Conservation (phyloP, 2,329 filamentous ascomycete genomes). For the Fusarium sp. region DNA sequence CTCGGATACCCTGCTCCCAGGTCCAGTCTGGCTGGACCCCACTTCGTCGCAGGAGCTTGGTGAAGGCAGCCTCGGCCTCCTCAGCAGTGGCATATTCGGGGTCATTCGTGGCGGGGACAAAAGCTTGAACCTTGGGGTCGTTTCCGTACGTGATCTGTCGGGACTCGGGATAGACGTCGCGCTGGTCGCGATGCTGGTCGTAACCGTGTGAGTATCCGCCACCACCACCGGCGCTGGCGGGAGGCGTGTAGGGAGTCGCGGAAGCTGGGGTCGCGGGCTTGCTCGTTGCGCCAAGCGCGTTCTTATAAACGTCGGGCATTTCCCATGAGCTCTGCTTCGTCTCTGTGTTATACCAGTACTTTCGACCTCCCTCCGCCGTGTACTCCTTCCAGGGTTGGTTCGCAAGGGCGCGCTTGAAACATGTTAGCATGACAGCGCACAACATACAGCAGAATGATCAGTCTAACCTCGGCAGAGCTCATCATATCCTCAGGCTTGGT, state of each 20-base stretch:
- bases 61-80: slow-evolving; percentile 93
- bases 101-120: slow-evolving; percentile 74
- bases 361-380: slow-evolving; percentile 84
- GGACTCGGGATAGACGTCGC: slow-evolving; percentile 61
- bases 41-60: slow-evolving; percentile 86
- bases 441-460: not conserved
- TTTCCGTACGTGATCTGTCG: slow-evolving; percentile 69
- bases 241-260: slow-evolving; percentile 57
- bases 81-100: slow-evolving; percentile 84
- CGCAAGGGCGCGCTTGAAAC: slow-evolving; percentile 76
- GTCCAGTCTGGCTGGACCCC: slow-evolving; percentile 92
- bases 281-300: slow-evolving; percentile 72
- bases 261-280: slow-evolving; percentile 57
- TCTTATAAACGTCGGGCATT: slow-evolving; percentile 86
- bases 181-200: slow-evolving; percentile 54
- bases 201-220: slow-evolving; percentile 52
- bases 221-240: slow-evolving; percentile 37
- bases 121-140: slow-evolving; percentile 67
- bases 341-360: slow-evolving; percentile 96
- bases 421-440: slow-evolving; percentile 20
- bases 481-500: slow-evolving; percentile 92
- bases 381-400: slow-evolving; percentile 95
- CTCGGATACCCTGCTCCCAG: slow-evolving; percentile 90
- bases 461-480: slow-evolving; percentile 79
- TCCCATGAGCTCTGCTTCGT: slow-evolving; percentile 95